Evolutionary conservation across 2,329 filamentous ascomycete genomes (phyloP), one percentile per base, ranked within the genome.

Genomic region (Dothideomycetidae sp.): DNA sequence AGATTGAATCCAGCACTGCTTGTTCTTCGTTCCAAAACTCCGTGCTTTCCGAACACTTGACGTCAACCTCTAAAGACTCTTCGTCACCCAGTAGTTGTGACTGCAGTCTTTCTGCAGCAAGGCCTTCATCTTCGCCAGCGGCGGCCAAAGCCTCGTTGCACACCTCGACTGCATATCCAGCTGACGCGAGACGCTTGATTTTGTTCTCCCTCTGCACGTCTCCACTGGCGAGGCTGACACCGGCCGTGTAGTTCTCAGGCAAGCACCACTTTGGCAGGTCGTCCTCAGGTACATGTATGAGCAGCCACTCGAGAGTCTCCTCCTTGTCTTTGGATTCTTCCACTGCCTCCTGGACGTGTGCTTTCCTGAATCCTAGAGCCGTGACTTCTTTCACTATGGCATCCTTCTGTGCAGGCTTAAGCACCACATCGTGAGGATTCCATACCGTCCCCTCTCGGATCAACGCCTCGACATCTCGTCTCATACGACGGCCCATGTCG

Each of bases 241-340:
- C 90, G 17, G 86, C 88, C 9, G 81, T 77, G 55, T 98, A 98
- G 43, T 78, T 81, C 58, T 92, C 86, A 0, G 90, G 90, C 29
- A 98, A 63, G 48, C 83, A 83, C 85, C 88, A 96, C 5, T 72
- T 67, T 1, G 90, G 90, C n/a, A 96, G 63, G 51, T 96, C 90
- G 53, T 98, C 90, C 54, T 98, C 90, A 1, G 90, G 90, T 2
- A 98, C 85, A 58, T 98, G 88, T 36, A 96, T 86, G 33, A 98
- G 70, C 11, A 98, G 69, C 90, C 90, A 98, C 56, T 96, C 88
- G 2, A 98, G 68, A 11, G 84, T 78, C 59, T 98, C 90, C 54
- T 94, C 86, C 18, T 80, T 71, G 54, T 93, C 85, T 56, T 88
- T 92, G 62, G 86, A 94, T 50, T 86, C 75, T 31, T 75, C 75